Conservation (phyloP, 78 protist species). For the Monocercomonoides exilis region DNA sequence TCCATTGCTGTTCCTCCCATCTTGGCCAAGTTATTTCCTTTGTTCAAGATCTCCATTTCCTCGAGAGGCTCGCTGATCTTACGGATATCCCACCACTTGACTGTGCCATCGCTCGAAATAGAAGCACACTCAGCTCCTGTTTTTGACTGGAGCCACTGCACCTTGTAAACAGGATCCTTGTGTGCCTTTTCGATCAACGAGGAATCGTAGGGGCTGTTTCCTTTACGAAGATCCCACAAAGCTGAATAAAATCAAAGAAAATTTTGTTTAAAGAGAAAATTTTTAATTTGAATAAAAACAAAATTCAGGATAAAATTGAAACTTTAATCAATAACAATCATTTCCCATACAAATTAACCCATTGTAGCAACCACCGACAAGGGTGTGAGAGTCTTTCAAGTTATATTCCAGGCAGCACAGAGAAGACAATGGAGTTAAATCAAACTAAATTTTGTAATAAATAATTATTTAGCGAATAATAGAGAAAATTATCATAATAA, state of each 20-base stretch:
- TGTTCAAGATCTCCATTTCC: slow-evolving; percentile 17
- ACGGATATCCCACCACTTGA: slow-evolving; percentile 68
- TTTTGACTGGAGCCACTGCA: slow-evolving; percentile 57
- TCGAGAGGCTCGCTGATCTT: slow-evolving; percentile 50
- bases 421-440: slow-evolving; percentile 54
- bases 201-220: slow-evolving; percentile 1
- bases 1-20: slow-evolving; percentile 21
- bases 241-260: background rate
- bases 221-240: slow-evolving; percentile 56
- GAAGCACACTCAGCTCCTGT: slow-evolving; percentile 54
- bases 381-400: slow-evolving; percentile 57
- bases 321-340: too few relatives aligned
- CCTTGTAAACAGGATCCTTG: slow-evolving; percentile 62
- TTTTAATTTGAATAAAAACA: too few relatives aligned
- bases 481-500: too few relatives aligned
- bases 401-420: slow-evolving; percentile 56
- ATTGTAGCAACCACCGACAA: slow-evolving; percentile 72
- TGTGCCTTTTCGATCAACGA: slow-evolving; percentile 59
- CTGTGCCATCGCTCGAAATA: slow-evolving; percentile 58
- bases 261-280: background rate
- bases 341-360: slow-evolving; percentile 35
- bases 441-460: too few relatives aligned
- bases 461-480: too few relatives aligned
- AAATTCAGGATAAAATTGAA: too few relatives aligned
- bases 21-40: background rate